phyloP scores from a whole-genome alignment of 345 rosid species.

The Populus alba region DNA sequence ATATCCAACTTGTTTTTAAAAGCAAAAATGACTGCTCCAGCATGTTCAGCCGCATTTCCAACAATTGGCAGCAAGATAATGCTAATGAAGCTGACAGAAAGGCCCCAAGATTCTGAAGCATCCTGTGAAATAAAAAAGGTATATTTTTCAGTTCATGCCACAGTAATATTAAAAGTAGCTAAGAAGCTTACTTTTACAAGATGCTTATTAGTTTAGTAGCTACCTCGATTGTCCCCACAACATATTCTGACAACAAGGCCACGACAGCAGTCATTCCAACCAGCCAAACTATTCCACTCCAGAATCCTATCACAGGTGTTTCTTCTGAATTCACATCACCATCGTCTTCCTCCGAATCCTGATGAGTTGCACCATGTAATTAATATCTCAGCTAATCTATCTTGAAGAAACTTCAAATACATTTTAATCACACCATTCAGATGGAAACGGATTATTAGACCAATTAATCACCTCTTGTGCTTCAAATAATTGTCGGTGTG shows the following conservation, averaged over 20 bases:
- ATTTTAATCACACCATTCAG: neutral
- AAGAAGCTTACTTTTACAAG: neutral
- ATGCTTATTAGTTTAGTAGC: neutral
- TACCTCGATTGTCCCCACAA: slow-evolving; percentile 85
- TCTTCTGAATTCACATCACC: slow-evolving; percentile 43
- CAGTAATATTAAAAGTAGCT: neutral
- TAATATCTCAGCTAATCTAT: neutral
- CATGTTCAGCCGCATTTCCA: slow-evolving; percentile 96
- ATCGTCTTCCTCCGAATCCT: slow-evolving; percentile 47
- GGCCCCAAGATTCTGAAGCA: slow-evolving; percentile 83
- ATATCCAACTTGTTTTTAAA: slow-evolving; percentile 90
- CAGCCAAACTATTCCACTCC: slow-evolving; percentile 83
- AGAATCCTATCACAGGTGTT: slow-evolving; percentile 66
- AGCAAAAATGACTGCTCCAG: slow-evolving; percentile 90
- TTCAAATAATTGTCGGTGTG: slow-evolving; percentile 71
- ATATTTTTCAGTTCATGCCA: neutral
- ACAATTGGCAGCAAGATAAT: slow-evolving; percentile 85
- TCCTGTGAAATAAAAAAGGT: slow-evolving; percentile 34
- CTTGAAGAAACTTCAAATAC: neutral
- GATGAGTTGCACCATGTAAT: neutral
- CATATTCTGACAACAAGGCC: slow-evolving; percentile 72
- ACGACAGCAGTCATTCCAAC: slow-evolving; percentile 74
- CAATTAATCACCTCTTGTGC: slow-evolving; percentile 38
- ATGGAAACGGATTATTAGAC: neutral
- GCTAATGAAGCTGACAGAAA: slow-evolving; percentile 86